Base-by-base conservation (phyloP, 1,139 yeast species). In the Candida tropicalis region DNA sequence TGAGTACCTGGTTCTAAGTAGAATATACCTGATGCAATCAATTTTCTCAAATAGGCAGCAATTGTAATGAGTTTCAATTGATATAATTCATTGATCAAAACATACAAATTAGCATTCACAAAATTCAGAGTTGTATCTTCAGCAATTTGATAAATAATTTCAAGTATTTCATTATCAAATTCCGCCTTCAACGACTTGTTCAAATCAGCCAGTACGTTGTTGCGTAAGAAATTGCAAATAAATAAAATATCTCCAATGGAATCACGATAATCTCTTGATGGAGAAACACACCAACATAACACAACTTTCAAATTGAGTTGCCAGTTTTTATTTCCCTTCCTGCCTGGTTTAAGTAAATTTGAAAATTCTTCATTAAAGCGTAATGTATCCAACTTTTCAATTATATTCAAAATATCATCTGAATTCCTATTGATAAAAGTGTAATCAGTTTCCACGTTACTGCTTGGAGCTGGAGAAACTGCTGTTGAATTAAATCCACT, bases 21-120 rank as follows among this genome's bases (percentile, higher is more conserved):
- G 40, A 89, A 77, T 0, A 87, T 71, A 4, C 97, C 97, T 1
- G 95, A 84, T 4, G 97, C 89, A 41, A 90, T 89, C 28, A 89
- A 66, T 50, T 84, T 80, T 55, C 97, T 68, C 45, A 89, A 69
- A 54, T 89, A 90, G 0, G 87, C 77, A 0, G 91, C 82, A 2
- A 85, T 76, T 1, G 79, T 66, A 25, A 84, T 72, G 20, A 83
- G 60, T 38, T 77, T 75, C 38, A 77, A 60, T 31, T 70, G 74
- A 39, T 75, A 72, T 8, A 85, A 60, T 54, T 81, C 86, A 48
- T 80, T 75, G 16, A 84, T 68, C 38, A 86, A 63, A 5, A 76
- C 70, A 51, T 75, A 75, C 22, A 86, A 60, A 40, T 16, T 68
- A 67, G 38, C 64, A 54, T 37, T 63, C 58, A 46, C 65, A 17